These are phyloP conservation scores for Prosopis cineraria DNA, from an alignment of 306 rosid genomes.

Conservation along the genomic window DNA sequence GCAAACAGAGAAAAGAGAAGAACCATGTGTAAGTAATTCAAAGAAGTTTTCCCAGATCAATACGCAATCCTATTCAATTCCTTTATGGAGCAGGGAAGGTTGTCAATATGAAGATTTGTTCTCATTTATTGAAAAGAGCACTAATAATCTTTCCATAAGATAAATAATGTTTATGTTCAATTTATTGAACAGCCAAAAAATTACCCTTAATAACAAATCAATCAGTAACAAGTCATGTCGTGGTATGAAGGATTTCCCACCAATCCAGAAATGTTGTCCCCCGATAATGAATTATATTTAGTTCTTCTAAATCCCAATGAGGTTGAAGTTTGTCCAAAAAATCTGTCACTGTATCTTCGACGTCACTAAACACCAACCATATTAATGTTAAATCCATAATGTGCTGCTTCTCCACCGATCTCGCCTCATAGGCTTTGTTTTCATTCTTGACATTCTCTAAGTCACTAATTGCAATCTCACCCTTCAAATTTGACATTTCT, in stretches of 20 bases:
- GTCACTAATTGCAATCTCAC: background rate
- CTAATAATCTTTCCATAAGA: no score
- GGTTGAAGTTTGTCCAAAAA: constrained; percentile 16
- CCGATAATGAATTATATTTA: background rate
- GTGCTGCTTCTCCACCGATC: background rate
- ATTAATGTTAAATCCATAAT: background rate
- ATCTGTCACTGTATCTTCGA: background rate
- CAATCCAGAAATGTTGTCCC: constrained; percentile 16
- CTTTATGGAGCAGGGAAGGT: no score
- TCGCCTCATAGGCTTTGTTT: background rate
- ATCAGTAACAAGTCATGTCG: background rate
- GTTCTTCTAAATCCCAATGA: background rate
- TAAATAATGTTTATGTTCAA: no score
- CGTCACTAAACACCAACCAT: background rate
- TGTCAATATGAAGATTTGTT: no score
- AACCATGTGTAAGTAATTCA: no score
- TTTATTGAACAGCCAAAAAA: no score
- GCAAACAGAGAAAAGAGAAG: no score
- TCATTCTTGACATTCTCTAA: background rate
- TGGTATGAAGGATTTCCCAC: background rate
- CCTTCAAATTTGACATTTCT: background rate
- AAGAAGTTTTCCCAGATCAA: no score
- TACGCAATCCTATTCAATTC: no score
- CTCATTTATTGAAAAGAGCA: no score
- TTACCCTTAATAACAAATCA: no score